Evolutionary conservation across 2,329 filamentous ascomycete genomes (phyloP), one percentile per base, ranked within the genome.

Genomic region (Canariomyces notabilis): DNA sequence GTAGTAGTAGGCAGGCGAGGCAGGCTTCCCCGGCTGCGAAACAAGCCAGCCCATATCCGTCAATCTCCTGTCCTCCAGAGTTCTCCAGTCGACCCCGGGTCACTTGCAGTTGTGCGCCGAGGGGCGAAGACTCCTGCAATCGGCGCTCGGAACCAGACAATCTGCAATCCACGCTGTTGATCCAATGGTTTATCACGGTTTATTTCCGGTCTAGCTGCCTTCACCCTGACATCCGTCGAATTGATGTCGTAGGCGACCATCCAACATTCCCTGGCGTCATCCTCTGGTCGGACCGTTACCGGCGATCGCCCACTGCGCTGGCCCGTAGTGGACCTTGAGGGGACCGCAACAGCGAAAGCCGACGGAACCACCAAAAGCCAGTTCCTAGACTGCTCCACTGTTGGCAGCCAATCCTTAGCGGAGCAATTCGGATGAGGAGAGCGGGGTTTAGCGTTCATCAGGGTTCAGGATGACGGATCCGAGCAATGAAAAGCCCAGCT

Each of bases 231-330:
- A n/a, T n/a, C n/a, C n/a, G n/a, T n/a, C n/a, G n/a, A n/a, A n/a
- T n/a, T 32, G 33, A 29, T 20, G 14, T 35, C 16, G 33, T 15
- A 35, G 16, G 18, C 8, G 16, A 35, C 33, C 33, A 35, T 18
- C 38, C 16, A 32, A 4, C 19, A n/a, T 32, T n/a, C 37, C 33
- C 36, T 33, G 6, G 14, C 33, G 12, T 16, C 31, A n/a, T 32
- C 20, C 21, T 35, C 42, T 38, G 49, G 46, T 54, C 51, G 49
- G 55, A 50, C 55, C 53, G 53, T 55, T 54, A 52, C 55, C 50
- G 53, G 53, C 37, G 44, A 19, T 35, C 29, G 22, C 34, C 8
- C 22, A 19, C 40, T 37, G 37, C 22, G 42, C 18, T 26, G 18
- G 29, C 42, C 38, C 38, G 14, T 43, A 40, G 43, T 43, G 48